These are phyloP conservation scores for Wickerhamiella brachini DNA, from an alignment of 805 yeast genomes.

Conservation along the genomic window DNA sequence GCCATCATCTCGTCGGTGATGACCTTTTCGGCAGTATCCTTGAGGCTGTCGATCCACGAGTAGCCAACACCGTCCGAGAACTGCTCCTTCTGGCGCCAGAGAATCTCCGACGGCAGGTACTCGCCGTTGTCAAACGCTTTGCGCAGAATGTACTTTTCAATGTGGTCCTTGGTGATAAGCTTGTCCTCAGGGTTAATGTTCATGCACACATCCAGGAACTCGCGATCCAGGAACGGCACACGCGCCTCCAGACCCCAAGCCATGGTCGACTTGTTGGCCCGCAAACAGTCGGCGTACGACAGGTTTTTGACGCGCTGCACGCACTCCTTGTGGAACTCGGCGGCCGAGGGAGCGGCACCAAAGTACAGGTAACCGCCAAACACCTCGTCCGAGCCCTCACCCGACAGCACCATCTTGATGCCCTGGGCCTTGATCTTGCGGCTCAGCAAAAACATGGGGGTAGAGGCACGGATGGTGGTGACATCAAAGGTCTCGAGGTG, in stretches of 20 bases:
- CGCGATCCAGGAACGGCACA: conserved; percentile 95
- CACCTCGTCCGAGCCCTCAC: conserved; percentile 98
- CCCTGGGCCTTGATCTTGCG: conserved; percentile 99
- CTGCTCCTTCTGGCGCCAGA: conserved; percentile 99
- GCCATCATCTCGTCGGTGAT: conserved; percentile 85
- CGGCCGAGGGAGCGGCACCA: conserved; percentile 88
- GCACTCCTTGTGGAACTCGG: conserved; percentile 90
- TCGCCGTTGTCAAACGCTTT: conserved; percentile 93
- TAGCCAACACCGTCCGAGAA: conserved; percentile 99
- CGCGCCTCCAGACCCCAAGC: conserved; percentile 99
- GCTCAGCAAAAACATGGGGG: conserved; percentile 94
- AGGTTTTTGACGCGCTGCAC: conserved; percentile 94
- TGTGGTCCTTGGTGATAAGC: conserved; percentile 59
- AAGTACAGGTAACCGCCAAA: conserved; percentile 98
- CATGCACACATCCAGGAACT: conserved; percentile 84
- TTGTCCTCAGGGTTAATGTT: conserved; percentile 90
- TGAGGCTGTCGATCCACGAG: conserved; percentile 97
- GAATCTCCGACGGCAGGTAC: conserved; percentile 89
- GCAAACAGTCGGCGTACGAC: conserved; percentile 90
- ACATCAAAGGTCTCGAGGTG: conserved; percentile 97
- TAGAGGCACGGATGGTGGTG: conserved; percentile 96
- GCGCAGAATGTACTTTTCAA: conserved; percentile 92
- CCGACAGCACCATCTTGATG: conserved; percentile 96
- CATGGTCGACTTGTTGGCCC: conserved; percentile 99
- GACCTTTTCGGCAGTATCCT: conserved; percentile 81